Evolutionary conservation across 2,329 filamentous ascomycete species (phyloP).

Genomic region (Bipolaris zeicola): DNA sequence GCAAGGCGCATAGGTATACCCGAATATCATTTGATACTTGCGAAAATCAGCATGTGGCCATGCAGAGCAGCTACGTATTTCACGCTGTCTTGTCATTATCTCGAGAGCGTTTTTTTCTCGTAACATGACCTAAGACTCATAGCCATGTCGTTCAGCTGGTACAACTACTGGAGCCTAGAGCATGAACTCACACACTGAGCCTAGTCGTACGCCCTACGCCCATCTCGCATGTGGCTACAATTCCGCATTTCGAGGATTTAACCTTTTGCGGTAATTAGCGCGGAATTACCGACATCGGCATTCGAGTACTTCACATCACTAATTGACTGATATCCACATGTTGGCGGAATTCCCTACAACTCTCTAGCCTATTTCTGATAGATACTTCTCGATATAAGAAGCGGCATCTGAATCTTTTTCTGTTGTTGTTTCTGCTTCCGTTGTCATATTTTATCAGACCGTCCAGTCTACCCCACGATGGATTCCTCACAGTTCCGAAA

Average conservation of each 20-base stretch:
- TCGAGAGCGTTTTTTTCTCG: background rate
- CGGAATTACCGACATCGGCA: slow-evolving; percentile 22
- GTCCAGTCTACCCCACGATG: slow-evolving; percentile 54
- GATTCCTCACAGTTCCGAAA: slow-evolving; percentile 77
- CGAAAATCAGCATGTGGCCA: background rate
- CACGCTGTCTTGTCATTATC: background rate
- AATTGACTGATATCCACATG: background rate
- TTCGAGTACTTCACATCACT: background rate
- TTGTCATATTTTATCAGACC: background rate
- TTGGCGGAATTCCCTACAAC: background rate
- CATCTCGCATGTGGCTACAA: background rate
- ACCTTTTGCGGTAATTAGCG: slow-evolving; percentile 12
- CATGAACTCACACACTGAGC: background rate
- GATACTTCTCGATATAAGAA: background rate
- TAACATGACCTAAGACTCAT: background rate
- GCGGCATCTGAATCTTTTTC: background rate
- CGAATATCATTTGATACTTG: slow-evolving; percentile 3
- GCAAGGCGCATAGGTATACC: slow-evolving; percentile 19
- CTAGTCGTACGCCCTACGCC: slow-evolving; percentile 4
- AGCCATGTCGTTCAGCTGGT: background rate
- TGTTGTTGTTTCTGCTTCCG: background rate
- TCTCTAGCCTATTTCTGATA: background rate
- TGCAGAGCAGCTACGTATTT: background rate
- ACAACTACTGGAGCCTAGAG: background rate
- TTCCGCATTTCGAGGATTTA: background rate